These are phyloP conservation scores for Annona squamosa DNA, from an alignment of 164 flowering plant species.

Conservation along the genomic window DNA sequence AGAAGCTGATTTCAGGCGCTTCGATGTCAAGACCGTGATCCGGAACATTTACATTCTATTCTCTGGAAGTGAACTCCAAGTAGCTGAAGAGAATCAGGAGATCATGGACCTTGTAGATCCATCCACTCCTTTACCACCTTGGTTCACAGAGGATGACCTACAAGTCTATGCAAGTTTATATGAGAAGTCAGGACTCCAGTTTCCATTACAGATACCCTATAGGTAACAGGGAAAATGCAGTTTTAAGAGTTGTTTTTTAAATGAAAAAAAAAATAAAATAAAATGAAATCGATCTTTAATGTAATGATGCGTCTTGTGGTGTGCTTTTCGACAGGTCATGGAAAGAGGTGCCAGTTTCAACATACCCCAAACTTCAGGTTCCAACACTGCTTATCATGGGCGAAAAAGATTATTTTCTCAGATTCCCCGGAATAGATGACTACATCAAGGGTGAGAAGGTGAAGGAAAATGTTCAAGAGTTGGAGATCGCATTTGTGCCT, in stretches of 20 bases:
- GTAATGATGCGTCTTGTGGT: not conserved
- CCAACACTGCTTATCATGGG: slow-evolving; percentile 8
- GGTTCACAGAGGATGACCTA: slow-evolving; percentile 56
- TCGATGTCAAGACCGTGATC: slow-evolving; percentile 43
- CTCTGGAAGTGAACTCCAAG: slow-evolving; percentile 38
- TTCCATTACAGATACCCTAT: slow-evolving; percentile 52
- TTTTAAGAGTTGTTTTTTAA: not conserved
- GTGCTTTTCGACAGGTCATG: not conserved
- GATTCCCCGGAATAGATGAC: slow-evolving; percentile 5
- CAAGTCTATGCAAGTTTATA: slow-evolving; percentile 30
- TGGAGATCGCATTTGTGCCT: slow-evolving; percentile 9
- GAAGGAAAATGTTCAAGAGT: slow-evolving; percentile 3
- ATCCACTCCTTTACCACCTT: slow-evolving; percentile 43
- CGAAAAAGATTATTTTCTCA: slow-evolving; percentile 1
- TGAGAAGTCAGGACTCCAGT: slow-evolving; percentile 46
- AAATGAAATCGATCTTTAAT: not conserved
- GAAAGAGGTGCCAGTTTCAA: not conserved
- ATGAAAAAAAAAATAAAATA: too few species aligned
- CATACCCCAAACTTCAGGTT: not conserved
- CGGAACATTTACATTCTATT: slow-evolving; percentile 50
- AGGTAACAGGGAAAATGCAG: slow-evolving; percentile 1
- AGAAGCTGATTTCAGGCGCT: slow-evolving; percentile 50
- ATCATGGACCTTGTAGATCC: slow-evolving; percentile 54
- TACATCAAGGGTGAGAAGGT: not conserved
- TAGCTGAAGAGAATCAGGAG: slow-evolving; percentile 38